These are phyloP conservation scores for Diplodia corticola DNA, from an alignment of 2,329 filamentous ascomycete genomes.

Conservation along the genomic window DNA sequence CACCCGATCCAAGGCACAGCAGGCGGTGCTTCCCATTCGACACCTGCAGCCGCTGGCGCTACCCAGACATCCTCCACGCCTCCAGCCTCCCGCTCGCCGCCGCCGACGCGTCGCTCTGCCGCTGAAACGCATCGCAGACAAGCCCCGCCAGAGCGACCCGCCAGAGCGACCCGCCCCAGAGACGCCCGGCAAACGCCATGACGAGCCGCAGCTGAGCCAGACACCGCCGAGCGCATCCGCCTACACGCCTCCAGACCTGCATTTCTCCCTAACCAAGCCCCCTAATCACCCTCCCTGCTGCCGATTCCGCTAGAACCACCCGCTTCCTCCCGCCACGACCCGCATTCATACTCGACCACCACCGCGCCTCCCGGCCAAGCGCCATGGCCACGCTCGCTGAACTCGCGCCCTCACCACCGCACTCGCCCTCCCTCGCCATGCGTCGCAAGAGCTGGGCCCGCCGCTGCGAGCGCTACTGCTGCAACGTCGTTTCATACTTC, in stretches of 20 bases:
- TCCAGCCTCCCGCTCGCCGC: not conserved
- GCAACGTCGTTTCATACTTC: constrained; percentile 74
- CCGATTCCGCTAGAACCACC: not conserved
- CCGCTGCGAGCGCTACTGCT: constrained; percentile 80
- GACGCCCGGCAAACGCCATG: not conserved
- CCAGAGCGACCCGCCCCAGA: not conserved
- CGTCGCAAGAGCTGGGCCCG: constrained; percentile 58
- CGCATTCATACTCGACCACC: not conserved
- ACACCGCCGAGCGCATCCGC: constrained; percentile 1
- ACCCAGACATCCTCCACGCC: not conserved
- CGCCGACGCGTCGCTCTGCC: not conserved
- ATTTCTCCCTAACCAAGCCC: not conserved
- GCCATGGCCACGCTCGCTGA: constrained; percentile 41
- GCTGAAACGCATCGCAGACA: not conserved
- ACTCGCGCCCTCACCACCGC: constrained; percentile 39
- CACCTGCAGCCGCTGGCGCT: not conserved
- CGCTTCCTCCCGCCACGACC: not conserved
- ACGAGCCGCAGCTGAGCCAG: constrained; percentile 9
- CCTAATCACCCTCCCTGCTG: not conserved
- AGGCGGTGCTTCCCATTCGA: not conserved
- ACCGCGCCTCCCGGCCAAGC: not conserved
- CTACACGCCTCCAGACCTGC: not conserved
- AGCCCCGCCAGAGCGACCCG: not conserved
- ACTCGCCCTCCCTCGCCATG: constrained; percentile 41
- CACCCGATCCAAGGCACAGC: not conserved